Evolutionary conservation across 257 asterid genomes (phyloP), one percentile per base, ranked within the genome.

Genomic region (Agastache rugosa): DNA sequence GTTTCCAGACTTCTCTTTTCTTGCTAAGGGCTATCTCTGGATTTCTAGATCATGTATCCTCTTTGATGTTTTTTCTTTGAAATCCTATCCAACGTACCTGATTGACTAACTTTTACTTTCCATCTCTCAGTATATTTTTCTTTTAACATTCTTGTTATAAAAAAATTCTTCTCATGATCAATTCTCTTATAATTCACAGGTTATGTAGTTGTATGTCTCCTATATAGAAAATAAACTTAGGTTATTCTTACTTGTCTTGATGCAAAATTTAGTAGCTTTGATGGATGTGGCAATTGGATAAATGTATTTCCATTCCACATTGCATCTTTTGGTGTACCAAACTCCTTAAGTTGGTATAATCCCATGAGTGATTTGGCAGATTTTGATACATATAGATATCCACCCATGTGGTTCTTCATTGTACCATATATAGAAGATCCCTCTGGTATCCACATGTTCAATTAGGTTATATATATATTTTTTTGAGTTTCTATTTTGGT

Each of bases 41-140:
- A 25, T 41, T 72, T 59, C 39, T 72, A 19, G 27, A 72, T 19
- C 51, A 61, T 60, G 51, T 41, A 58, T 29, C 34, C 34, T 15
- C 39, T 71, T 34, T n/a, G 14, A 15, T 16, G 10, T 11, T 27
- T 48, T 10, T 4, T 1, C 58, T 47, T 67, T 62, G 20, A 5
- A 19, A 22, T 48, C 41, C 58, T 14, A 14, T 44, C 16, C 44
- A 6, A 5, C 5, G 5, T 20, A 23, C 45, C 42, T 44, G 59
- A 4, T 45, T 48, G 62, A 27, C 41, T n/a, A 4, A 3, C 34
- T 29, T 29, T 29, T 29, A 29, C 34, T 29, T 1, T 29, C 34
- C 4, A 29, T 29, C 34, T 29, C 34, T 29, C n/a, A n/a, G 34
- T 29, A 3, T 29, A 29, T 29, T 29, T 29, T 29, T 29, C 34